Evolutionary conservation across 2,329 filamentous ascomycete species (phyloP), one percentile per base, ranked within the genome.

Genomic region (Dothideomycetes sp.): DNA sequence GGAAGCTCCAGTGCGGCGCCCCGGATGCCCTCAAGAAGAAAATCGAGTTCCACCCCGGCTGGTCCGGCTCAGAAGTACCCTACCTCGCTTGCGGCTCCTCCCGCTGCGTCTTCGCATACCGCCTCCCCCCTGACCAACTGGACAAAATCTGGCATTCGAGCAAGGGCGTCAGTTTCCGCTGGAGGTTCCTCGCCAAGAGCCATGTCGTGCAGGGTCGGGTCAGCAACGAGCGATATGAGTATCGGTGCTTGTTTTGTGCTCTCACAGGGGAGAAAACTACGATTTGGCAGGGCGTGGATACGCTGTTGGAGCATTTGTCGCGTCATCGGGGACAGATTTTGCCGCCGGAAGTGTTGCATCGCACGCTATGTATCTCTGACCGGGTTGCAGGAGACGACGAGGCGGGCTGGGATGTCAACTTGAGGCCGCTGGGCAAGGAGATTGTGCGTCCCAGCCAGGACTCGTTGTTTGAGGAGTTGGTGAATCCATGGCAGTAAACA

Each of bases 161-260:
- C 1, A 47, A 55, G 9, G 62, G 64, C 0, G 51, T 70, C 5
- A 57, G 59, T 11, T 66, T 64, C 43, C 62, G 65, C 9, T 70
- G 65, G 63, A 47, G 54, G 5, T 70, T 70, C 42, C 54, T 70
- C 2, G 66, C 66, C 8, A 68, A 69, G 46, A 60, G 53, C 15
- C 66, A 70, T 48, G 55, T 67, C 9, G 39, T 48, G 10, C 49
- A 58, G 41, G 60, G 57, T 34, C 52, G 53, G 17, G 49, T 53
- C 38, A 50, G 46, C 35, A 51, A 45, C 37, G 42, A 52, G 31
- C 43, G 52, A 22, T 56, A 51, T 37, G 54, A 49, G 3, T 69
- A 60, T 47, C 64, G 61, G 16, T 70, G 68, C 46, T 56, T 68
- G 17, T 70, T 69, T 45, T 70, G 67, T 46, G 62, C 60, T 37